Evolutionary conservation across 2,329 filamentous ascomycete genomes (phyloP).

Genomic region (Endothia cerciana): DNA sequence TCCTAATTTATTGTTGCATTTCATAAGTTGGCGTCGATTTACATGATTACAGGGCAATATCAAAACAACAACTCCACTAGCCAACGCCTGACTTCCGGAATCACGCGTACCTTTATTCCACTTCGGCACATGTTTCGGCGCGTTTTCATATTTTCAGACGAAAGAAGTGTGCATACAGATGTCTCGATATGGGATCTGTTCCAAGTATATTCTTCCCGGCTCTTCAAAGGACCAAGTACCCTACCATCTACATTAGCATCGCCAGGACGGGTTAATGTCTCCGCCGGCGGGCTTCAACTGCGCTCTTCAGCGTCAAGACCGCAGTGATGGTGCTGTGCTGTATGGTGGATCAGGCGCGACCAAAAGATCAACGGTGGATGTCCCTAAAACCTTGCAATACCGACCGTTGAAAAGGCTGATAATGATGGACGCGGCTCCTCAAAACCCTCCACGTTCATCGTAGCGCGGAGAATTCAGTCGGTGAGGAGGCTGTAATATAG

Average conservation of each 20-base stretch:
- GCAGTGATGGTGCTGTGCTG: not conserved
- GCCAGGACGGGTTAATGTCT: not conserved
- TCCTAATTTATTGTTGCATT: no score
- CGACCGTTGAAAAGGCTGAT: not conserved
- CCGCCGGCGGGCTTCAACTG: no score
- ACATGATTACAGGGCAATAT: constrained; percentile 2
- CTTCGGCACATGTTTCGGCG: not conserved
- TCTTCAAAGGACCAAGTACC: not conserved
- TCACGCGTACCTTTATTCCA: not conserved
- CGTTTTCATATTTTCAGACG: not conserved
- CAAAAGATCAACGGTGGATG: not conserved
- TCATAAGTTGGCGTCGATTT: not conserved
- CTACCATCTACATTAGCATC: not conserved
- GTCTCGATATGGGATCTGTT: not conserved
- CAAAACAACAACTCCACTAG: constrained; percentile 1
- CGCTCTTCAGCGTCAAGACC: not conserved
- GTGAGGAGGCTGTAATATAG: constrained; percentile 15
- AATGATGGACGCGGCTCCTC: not conserved
- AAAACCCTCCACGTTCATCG: not conserved
- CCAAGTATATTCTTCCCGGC: not conserved
- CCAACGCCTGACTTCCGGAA: not conserved
- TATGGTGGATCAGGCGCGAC: not conserved
- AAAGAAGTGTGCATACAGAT: not conserved
- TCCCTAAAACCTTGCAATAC: not conserved
- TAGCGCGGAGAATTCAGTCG: not conserved